A percentile compares a stretch with the other conserved stretches of the same genome.
Evolutionary conservation across 2,329 filamentous ascomycete genomes (phyloP).

Genomic region (Hymenoscyphus fructigenus): DNA sequence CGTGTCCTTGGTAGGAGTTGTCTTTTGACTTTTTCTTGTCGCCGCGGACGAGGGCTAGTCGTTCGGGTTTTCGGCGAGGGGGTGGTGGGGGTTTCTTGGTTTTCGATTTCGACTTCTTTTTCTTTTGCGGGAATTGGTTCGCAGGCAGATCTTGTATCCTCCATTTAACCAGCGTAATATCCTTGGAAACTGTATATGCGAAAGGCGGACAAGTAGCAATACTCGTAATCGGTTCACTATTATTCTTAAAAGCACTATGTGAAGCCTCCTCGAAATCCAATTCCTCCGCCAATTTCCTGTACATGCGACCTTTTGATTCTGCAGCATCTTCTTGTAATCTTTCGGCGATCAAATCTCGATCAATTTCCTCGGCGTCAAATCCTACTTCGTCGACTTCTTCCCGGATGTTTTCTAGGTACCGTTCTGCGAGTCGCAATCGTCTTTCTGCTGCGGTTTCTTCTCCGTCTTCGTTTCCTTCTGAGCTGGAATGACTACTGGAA

Average conservation of each 20-base stretch:
- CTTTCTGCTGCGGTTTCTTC: constrained; percentile 88
- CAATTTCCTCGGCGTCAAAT: constrained; percentile 92
- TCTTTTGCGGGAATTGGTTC: constrained; percentile 58
- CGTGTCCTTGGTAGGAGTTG: constrained; percentile 72
- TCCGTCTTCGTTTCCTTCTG: constrained; percentile 59
- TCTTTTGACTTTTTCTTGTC: constrained; percentile 60
- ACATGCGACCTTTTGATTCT: constrained; percentile 86
- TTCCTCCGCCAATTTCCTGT: constrained; percentile 73
- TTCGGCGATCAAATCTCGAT: constrained; percentile 88
- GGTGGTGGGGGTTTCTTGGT: constrained; percentile 57
- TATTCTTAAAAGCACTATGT: constrained; percentile 73
- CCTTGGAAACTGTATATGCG: constrained; percentile 86
- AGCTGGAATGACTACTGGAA: constrained; percentile 53
- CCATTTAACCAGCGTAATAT: constrained; percentile 86
- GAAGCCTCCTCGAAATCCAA: constrained; percentile 67
- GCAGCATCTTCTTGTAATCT: constrained; percentile 88
- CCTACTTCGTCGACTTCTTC: constrained; percentile 79
- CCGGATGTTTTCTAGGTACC: constrained; percentile 87
- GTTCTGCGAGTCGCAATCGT: constrained; percentile 81
- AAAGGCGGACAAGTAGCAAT: constrained; percentile 77
- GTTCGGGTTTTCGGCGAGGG: constrained; percentile 60
- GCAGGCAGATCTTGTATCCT: constrained; percentile 67
- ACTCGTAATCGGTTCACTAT: constrained; percentile 75
- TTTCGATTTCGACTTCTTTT: constrained; percentile 39
- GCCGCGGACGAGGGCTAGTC: constrained; percentile 62